phyloP scores from a whole-genome alignment of 306 rosid species.

The Ziziphus jujuba region DNA sequence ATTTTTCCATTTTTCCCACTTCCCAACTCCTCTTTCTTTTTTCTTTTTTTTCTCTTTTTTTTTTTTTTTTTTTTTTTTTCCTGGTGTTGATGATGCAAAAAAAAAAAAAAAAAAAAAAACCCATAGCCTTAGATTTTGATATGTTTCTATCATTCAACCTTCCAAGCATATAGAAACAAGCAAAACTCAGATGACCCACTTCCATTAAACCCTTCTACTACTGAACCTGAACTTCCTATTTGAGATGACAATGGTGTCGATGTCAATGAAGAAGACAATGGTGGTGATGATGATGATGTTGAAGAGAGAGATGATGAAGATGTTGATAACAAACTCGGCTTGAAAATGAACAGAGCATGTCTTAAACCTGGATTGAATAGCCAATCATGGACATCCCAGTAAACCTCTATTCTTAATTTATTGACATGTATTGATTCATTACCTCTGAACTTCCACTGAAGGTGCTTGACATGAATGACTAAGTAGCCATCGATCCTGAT shows the following conservation, averaged over 20 bases:
- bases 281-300: conserved; percentile 40
- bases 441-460: conserved; percentile 93
- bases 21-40: no score
- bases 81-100: conserved; percentile 25
- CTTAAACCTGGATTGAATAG: conserved; percentile 82
- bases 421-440: conserved; percentile 72
- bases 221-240: conserved; percentile 47
- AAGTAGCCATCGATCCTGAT: conserved; percentile 75
- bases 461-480: conserved; percentile 76
- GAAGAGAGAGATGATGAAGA: conserved; percentile 39
- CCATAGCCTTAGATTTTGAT: background rate
- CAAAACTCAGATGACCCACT: conserved; percentile 77
- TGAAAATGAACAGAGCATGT: conserved; percentile 81
- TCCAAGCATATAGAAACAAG: conserved; percentile 93
- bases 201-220: conserved; percentile 48
- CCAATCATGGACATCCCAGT: conserved; percentile 96
- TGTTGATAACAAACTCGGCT: conserved; percentile 56
- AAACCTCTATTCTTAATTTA: conserved; percentile 73
- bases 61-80: conserved; percentile 34
- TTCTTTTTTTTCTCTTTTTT: no score
- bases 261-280: conserved; percentile 35
- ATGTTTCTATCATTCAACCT: conserved; percentile 48
- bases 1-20: background rate
- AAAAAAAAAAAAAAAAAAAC: background rate
- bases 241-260: conserved; percentile 54